Base-by-base conservation (phyloP, 1,139 yeast genomes). In the Candida buenavistaensis region DNA sequence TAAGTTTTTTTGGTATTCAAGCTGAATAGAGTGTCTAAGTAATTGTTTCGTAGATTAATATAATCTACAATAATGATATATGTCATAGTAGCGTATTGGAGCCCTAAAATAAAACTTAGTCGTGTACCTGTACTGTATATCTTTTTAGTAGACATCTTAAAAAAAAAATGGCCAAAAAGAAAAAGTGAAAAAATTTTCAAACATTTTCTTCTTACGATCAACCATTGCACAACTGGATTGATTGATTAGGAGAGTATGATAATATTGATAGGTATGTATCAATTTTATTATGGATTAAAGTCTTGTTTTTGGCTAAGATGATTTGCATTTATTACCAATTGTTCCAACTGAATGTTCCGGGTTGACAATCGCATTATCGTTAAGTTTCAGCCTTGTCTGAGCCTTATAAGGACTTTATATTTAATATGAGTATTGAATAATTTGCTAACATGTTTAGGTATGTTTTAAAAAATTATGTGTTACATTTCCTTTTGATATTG, bases 371-470 rank as follows among this genome's bases (percentile, higher is more conserved):
- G 82, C 82, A 75, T 64, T 59, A 55, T 80, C 85, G 85, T 80
- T 80, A 80, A 80, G 87, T 80, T 80, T 80, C 86, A 80, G 86
- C 86, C 86, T 80, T 80, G 86, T 80, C 80, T 80, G 87, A 80
- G 86, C 82, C 58, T 6, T n/a, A 22, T 22, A n/a, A 20, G n/a
- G 22, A 9, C 22, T 20, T 20, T 11, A 9, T 20, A 9, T 20
- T 10, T 9, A 20, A n/a, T n/a, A n/a, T n/a, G n/a, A n/a, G n/a
- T n/a, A n/a, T n/a, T n/a, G n/a, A n/a, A n/a, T 26, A 26, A n/a
- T 6, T n/a, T 22, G 13, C 30, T 36, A 33, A 33, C 36, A 29
- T 9, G 8, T 9, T 29, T 8, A 23, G 34, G 34, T 31, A 26
- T 31, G 34, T 31, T 25, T 31, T 31, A 13, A 4, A 14, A 13